These are phyloP conservation scores for Camellia sinensis DNA, from an alignment of 148 eudicot species.

Conservation along the genomic window DNA sequence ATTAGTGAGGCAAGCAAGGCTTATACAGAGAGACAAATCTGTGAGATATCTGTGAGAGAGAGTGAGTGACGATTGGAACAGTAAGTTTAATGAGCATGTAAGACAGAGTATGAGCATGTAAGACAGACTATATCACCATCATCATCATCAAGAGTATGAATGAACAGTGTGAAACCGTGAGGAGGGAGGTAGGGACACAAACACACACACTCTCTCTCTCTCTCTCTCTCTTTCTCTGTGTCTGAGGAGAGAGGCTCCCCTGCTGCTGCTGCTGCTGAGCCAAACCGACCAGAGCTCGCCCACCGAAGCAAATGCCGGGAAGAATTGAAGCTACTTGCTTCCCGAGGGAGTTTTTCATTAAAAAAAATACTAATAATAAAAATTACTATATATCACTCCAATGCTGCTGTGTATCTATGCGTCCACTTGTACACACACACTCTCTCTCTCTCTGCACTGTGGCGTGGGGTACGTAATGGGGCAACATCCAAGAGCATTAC, in stretches of 20 bases:
- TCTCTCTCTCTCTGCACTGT: background rate
- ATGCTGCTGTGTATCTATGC: background rate
- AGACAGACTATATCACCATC: background rate
- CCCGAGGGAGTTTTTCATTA: slow-evolving; percentile 22
- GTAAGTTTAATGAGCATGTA: slow-evolving; percentile 33
- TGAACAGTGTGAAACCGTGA: slow-evolving; percentile 32
- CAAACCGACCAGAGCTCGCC: slow-evolving; percentile 61
- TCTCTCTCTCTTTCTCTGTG: too few relatives aligned
- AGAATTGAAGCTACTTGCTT: slow-evolving; percentile 33
- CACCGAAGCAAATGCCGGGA: slow-evolving; percentile 60
- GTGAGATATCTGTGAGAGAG: background rate
- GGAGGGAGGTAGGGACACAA: background rate
- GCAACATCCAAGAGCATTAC: slow-evolving; percentile 28
- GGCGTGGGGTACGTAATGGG: slow-evolving; percentile 1
- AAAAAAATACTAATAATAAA: background rate
- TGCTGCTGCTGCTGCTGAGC: slow-evolving; percentile 7
- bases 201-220: slow-evolving; percentile 11
- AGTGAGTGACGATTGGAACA: slow-evolving; percentile 17
- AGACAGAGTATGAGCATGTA: slow-evolving; percentile 20
- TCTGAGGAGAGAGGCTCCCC: too few relatives aligned
- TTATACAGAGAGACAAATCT: background rate
- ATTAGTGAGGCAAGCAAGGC: background rate
- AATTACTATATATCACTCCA: background rate
- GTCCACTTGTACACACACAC: too few relatives aligned
- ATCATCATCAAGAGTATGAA: background rate